Base-by-base conservation (phyloP, 768 basidiomycete genomes). In the Lentinula sp. region DNA sequence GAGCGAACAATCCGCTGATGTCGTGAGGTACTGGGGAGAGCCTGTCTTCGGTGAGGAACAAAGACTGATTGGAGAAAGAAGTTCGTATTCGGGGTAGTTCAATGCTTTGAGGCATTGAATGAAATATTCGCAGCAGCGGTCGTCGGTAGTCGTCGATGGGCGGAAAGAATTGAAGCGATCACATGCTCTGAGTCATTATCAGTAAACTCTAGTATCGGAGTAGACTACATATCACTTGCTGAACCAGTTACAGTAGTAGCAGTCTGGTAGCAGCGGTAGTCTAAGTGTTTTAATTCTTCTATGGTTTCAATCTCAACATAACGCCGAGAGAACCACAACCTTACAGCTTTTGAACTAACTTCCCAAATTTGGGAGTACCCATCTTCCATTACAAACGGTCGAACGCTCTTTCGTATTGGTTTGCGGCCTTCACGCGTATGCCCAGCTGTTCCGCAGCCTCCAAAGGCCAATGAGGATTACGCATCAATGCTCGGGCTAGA, bases 341-440 rank as follows among this genome's bases (percentile, higher is more conserved):
- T 28, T 28, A 28, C 28, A 2, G 28, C 28, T 28, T 28, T 3
- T 3, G 4, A 28, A 28, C 28, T 3, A 28, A 28, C 28, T 28
- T 2, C 28, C 28, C 28, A 3, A 28, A 28, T 28, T 28, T 2
- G 4, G 1, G 0, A 28, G 28, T 39, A 39, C 7, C 37, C 37
- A 13, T 51, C 33, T 28, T 37, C 12, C n/a, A 33, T 46, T 46
- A 57, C 12, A 36, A 9, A 28, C 49, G 58, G 28, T 68, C 64
- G 81, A 81, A 89, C 1, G 76, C 85, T 16, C 85, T 73, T 68
- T 88, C 85, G 68, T 89, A 91, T 67, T 93, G 89, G 54, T 82
- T 84, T 0, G 90, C 86, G 2, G 85, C 77, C 65, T 86, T 85
- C n/a, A 90, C 80, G 1, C 80, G 79, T 6, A 81, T 80, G 20